Evolutionary conservation across 345 rosid species (phyloP).

Genomic region (Raphanus sativus): DNA sequence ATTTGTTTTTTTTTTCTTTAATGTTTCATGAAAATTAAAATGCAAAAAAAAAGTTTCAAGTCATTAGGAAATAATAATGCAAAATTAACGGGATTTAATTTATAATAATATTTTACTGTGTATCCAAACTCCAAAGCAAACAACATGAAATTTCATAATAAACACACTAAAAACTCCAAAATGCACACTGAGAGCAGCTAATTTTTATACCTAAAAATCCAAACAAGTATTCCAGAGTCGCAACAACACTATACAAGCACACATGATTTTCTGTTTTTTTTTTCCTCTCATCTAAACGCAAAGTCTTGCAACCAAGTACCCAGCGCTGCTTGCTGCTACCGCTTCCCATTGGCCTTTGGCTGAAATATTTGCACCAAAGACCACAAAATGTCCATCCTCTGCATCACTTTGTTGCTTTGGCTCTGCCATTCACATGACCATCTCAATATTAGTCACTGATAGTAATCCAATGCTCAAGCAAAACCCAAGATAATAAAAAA

Average conservation of each 20-base stretch:
- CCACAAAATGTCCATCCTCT: constrained; percentile 94
- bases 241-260: constrained; percentile 28
- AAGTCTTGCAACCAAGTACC: constrained; percentile 9
- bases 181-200: constrained; percentile 4
- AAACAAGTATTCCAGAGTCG: constrained; percentile 22
- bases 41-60: neutral
- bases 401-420: constrained; percentile 64
- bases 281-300: constrained; percentile 5
- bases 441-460: constrained; percentile 6
- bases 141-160: neutral
- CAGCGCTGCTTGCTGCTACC: neutral
- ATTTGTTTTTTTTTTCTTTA: neutral
- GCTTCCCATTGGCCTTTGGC: constrained; percentile 54
- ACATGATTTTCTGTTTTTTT: constrained; percentile 1
- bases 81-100: neutral
- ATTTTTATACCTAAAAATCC: constrained; percentile 8
- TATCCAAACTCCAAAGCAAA: constrained; percentile 3
- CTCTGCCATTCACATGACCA: constrained; percentile 52
- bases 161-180: constrained; percentile 20
- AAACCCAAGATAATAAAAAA: neutral
- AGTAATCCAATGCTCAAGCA: neutral
- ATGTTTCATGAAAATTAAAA: neutral
- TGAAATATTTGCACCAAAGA: constrained; percentile 86
- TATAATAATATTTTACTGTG: neutral
- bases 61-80: neutral